phyloP scores from a whole-genome alignment of 2,329 filamentous ascomycete genomes.

The Emmonsiellopsis sp. region DNA sequence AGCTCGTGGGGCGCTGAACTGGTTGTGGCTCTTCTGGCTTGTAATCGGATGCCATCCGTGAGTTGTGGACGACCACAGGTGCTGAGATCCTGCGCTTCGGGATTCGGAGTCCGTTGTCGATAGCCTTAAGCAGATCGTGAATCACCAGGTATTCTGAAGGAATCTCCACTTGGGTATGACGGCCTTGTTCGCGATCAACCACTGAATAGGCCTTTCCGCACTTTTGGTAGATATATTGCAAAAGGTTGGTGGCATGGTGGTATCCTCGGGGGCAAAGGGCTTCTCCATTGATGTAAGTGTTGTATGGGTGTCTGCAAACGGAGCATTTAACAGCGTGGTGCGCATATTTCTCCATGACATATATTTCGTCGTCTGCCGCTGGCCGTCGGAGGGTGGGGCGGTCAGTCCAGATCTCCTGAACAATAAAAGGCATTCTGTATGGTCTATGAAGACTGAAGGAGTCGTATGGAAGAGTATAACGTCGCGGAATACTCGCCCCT shows the following conservation, averaged over 20 bases:
- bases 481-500: not conserved
- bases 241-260: slow-evolving; percentile 23
- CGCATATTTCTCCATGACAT: slow-evolving; percentile 26
- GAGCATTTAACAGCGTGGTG: slow-evolving; percentile 26
- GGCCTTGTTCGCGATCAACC: slow-evolving; percentile 31
- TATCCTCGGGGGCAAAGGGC: slow-evolving; percentile 27
- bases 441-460: slow-evolving; percentile 1
- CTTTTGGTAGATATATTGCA: slow-evolving; percentile 27
- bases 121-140: slow-evolving; percentile 31
- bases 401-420: slow-evolving; percentile 14
- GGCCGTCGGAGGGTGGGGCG: slow-evolving; percentile 13
- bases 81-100: slow-evolving; percentile 3
- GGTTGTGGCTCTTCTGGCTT: not conserved
- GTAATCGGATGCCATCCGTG: not conserved
- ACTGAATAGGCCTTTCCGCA: slow-evolving; percentile 33
- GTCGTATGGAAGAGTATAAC: not conserved
- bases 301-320: slow-evolving; percentile 23
- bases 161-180: slow-evolving; percentile 33
- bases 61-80: slow-evolving; percentile 5
- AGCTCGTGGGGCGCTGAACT: not conserved
- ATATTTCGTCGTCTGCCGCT: slow-evolving; percentile 24
- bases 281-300: slow-evolving; percentile 17
- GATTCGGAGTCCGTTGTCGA: slow-evolving; percentile 30
- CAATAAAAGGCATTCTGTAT: slow-evolving; percentile 42
- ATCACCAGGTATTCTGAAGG: slow-evolving; percentile 28